Evolutionary conservation across 2,329 filamentous ascomycete species (phyloP), one percentile per base, ranked within the genome.

Genomic region (Pyricularia sp.): DNA sequence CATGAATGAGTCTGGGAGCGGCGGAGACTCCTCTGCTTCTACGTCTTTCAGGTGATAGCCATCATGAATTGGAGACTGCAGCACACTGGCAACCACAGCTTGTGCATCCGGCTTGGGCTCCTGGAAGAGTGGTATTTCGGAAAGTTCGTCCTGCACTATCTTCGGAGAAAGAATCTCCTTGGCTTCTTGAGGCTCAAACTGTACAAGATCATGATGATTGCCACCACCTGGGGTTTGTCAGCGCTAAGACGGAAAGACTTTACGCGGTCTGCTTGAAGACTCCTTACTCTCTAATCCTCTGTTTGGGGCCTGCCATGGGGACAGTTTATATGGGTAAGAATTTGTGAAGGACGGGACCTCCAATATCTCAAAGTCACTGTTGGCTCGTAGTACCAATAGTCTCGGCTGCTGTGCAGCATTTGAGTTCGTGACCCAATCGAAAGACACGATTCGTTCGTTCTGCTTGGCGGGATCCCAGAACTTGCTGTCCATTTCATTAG

Each of bases 391-490:
- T 1, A 84, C 84, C 28, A 88, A 72, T 53, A 85, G 75, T n/a
- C 85, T 79, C 33, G 84, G 84, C 28, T 80, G 80, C 62, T 86
- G 70, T 16, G 79, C 78, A 3, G 83, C 77, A 3, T 82, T 84
- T 12, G 81, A 78, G 61, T 87, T 76, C 3, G 83, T 87, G 10
- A 88, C 76, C 85, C 86, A 88, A 71, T 88, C 86, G 71, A 88
- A 88, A 0, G 85, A 88, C 8, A 88, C 84, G 35, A 88, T 86
- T 24, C 83, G 80, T 65, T 87, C 83, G 68, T 81, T 79, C 72
- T 82, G 82, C 68, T 80, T 77, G 35, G 77, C 76, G 35, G 77
- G 74, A 63, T 83, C 81, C 30, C 78, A 75, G 68, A 82, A 86
- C 22, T 80, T 78, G 62, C 84, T 81, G 68, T 88, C 84, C 75